phyloP scores from a whole-genome alignment of 2,329 filamentous ascomycete species.

The Pseudovirgaria hyperparasitica region DNA sequence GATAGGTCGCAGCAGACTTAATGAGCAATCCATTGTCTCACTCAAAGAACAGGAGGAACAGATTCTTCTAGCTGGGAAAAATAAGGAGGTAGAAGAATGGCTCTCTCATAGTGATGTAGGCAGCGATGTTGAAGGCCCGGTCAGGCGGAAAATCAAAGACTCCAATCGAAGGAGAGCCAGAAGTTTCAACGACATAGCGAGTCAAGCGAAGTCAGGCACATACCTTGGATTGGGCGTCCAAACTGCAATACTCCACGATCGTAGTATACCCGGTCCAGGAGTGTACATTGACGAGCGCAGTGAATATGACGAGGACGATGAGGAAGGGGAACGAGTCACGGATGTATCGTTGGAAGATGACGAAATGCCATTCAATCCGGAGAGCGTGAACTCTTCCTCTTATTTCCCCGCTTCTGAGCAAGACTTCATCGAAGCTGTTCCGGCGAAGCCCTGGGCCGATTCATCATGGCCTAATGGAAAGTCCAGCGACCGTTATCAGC shows the following conservation, averaged over 20 bases:
- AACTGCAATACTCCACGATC: constrained; percentile 23
- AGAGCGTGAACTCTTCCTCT: no score
- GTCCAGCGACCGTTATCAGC: constrained; percentile 29
- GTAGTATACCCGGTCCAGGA: constrained; percentile 38
- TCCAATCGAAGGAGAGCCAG: constrained; percentile 33
- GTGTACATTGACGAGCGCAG: constrained; percentile 27
- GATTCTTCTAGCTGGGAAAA: constrained; percentile 36
- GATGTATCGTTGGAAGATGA: constrained; percentile 12
- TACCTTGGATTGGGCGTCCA: constrained; percentile 20
- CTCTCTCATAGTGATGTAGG: constrained; percentile 32
- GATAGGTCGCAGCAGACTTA: constrained; percentile 27
- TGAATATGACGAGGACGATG: constrained; percentile 18
- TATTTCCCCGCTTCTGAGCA: no score
- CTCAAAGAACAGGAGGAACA: constrained; percentile 38
- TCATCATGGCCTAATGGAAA: constrained; percentile 21
- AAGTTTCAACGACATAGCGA: constrained; percentile 27
- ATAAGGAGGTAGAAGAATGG: constrained; percentile 42
- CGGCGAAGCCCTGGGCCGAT: constrained; percentile 37
- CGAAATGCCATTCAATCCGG: no score
- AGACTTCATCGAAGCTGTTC: constrained; percentile 1
- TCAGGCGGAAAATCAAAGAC: constrained; percentile 12
- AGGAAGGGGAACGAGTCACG: constrained; percentile 4
- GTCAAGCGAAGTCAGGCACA: constrained; percentile 10
- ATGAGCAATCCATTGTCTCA: constrained; percentile 31
- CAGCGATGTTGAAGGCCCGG: constrained; percentile 32